Percentiles rank a stretch among this genome's conserved stretches.
Evolutionary conservation across 441 rosid genomes (phyloP).

Genomic region (Sinapis alba): DNA sequence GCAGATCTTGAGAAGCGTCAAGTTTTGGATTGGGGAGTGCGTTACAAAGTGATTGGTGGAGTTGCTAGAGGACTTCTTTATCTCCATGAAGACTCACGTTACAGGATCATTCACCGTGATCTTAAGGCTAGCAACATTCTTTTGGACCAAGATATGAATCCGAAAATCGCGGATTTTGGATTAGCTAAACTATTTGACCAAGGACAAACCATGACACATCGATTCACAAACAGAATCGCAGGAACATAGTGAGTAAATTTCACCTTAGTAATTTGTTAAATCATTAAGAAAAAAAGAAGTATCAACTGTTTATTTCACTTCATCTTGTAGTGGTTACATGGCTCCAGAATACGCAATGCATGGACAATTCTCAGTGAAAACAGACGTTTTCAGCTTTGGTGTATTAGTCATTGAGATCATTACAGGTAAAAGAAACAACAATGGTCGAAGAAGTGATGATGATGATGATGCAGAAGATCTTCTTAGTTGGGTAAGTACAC

Average conservation of each 20-base stretch:
- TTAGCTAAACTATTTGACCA: conserved; percentile 57
- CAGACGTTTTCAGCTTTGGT: conserved; percentile 53
- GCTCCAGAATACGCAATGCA: conserved; percentile 55
- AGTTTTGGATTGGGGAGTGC: conserved; percentile 60
- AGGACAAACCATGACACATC: conserved; percentile 27
- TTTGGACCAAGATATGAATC: conserved; percentile 81
- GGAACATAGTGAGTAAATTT: conserved; percentile 35
- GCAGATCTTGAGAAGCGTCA: conserved; percentile 61
- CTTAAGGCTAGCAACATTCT: conserved; percentile 88
- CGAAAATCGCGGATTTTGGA: conserved; percentile 91
- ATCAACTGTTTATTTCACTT: not conserved
- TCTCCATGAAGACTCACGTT: conserved; percentile 89
- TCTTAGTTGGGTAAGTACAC: conserved; percentile 23
- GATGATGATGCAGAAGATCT: conserved; percentile 36
- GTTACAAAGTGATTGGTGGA: conserved; percentile 74
- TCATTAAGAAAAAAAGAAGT: not conserved
- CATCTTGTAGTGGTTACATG: conserved; percentile 51
- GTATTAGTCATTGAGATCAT: conserved; percentile 55
- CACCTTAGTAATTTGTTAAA: not conserved
- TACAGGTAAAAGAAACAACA: conserved; percentile 41
- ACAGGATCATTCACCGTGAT: conserved; percentile 84
- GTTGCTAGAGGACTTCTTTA: conserved; percentile 87
- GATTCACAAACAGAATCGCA: conserved; percentile 36
- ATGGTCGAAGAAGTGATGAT: conserved; percentile 9
- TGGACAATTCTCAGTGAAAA: conserved; percentile 48